Conservation (phyloP, 202 grass and related monocot species). For the Setaria viridis region DNA sequence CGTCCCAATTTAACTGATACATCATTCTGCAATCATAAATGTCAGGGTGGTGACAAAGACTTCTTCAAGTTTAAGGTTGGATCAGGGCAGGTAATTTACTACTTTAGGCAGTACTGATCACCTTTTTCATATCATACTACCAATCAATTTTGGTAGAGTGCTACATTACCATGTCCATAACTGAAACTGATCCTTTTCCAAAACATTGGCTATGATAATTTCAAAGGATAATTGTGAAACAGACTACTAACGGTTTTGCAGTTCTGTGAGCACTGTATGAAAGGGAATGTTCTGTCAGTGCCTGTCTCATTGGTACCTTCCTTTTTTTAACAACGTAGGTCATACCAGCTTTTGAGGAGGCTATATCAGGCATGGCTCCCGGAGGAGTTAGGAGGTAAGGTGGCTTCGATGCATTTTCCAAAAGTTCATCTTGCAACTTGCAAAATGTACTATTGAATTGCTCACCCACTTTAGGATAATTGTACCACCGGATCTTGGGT, state of each 20-base stretch:
- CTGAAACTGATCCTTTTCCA: background rate
- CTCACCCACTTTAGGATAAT: conserved; percentile 67
- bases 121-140: background rate
- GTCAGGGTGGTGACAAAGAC: conserved; percentile 95
- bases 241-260: background rate
- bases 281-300: background rate
- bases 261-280: background rate
- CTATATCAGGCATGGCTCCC: conserved; percentile 75
- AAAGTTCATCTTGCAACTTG: conserved; percentile 8
- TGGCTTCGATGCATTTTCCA: background rate
- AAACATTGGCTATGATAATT: background rate
- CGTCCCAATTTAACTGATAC: background rate
- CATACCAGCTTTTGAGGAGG: conserved; percentile 99
- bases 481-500: conserved; percentile 87
- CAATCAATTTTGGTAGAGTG: background rate
- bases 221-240: background rate
- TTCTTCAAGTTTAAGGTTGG: conserved; percentile 95
- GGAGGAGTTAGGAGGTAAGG: conserved; percentile 85
- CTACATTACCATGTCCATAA: conserved; percentile 12
- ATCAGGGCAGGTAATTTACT: conserved; percentile 75
- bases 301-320: conserved; percentile 17
- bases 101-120: conserved; percentile 17
- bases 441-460: conserved; percentile 11
- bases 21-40: conserved; percentile 40
- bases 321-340: conserved; percentile 58